Evolutionary conservation across 805 yeast species (phyloP).

Genomic region (Wickerhamiella musiphila): DNA sequence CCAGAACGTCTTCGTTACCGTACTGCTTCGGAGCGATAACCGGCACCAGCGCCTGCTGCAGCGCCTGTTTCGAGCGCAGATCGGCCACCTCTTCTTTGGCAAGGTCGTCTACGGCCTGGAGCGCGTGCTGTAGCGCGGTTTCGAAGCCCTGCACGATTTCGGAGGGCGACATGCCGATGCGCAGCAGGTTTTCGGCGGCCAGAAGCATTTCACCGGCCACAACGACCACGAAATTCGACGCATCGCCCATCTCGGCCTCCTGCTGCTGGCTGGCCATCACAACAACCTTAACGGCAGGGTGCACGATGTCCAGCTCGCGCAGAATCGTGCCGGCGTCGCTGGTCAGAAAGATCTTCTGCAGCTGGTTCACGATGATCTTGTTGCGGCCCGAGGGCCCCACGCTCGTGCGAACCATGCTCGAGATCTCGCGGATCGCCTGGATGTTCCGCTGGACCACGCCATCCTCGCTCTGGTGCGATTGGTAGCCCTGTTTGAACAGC

Average conservation of each 20-base stretch:
- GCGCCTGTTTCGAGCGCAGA: conserved; percentile 34
- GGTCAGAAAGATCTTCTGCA: conserved; percentile 75
- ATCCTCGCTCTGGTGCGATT: conserved; percentile 69
- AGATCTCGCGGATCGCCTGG: conserved; percentile 84
- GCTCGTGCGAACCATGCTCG: conserved; percentile 79
- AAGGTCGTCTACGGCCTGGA: conserved; percentile 42
- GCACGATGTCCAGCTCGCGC: conserved; percentile 81
- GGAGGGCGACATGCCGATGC: conserved; percentile 74
- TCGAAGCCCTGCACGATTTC: conserved; percentile 89
- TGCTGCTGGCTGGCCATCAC: conserved; percentile 97
- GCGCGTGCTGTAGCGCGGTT: conserved; percentile 63
- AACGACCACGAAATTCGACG: conserved; percentile 77
- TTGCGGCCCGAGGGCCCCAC: conserved; percentile 97
- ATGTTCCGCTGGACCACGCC: conserved; percentile 90
- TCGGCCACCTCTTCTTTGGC: conserved; percentile 41
- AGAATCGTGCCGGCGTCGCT: conserved; percentile 98
- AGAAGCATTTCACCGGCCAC: conserved; percentile 85
- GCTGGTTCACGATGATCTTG: conserved; percentile 80
- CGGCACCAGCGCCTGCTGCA: conserved; percentile 60
- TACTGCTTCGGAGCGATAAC: conserved; percentile 88
- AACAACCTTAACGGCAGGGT: conserved; percentile 89
- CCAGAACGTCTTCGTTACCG: conserved; percentile 65
- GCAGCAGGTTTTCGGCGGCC: conserved; percentile 69
- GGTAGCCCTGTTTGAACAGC: conserved; percentile 89
- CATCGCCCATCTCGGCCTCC: conserved; percentile 94